A percentile compares a stretch with the other conserved stretches of the same genome.
Evolutionary conservation across 768 basidiomycete species (phyloP).

Genomic region (Russula earlei): DNA sequence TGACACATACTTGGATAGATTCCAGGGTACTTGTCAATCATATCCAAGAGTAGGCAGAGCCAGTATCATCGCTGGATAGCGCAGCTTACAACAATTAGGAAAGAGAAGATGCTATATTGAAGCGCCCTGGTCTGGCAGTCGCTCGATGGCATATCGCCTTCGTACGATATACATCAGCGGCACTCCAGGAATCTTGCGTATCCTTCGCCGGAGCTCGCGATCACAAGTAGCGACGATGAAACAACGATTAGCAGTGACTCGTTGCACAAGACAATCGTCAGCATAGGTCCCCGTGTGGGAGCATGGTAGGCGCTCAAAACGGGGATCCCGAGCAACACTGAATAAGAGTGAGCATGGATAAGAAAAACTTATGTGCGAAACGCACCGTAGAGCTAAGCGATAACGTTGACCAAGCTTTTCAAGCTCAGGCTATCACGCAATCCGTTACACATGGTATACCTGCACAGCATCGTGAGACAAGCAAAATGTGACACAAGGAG

Average conservation of each 20-base stretch:
- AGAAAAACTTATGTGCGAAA: constrained; percentile 16
- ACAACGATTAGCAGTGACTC: constrained; percentile 90
- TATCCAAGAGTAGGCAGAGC: neutral
- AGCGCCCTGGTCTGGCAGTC: constrained; percentile 88
- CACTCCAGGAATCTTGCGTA: constrained; percentile 87
- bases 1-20: too few species aligned
- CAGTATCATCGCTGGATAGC: neutral
- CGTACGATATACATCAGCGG: constrained; percentile 97
- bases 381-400: constrained; percentile 86
- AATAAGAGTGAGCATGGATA: neutral
- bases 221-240: constrained; percentile 98
- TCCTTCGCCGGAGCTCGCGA: constrained; percentile 82
- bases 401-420: constrained; percentile 97
- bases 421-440: constrained; percentile 95
- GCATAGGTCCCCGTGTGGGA: constrained; percentile 96
- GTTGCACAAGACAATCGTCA: constrained; percentile 95
- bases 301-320: constrained; percentile 90
- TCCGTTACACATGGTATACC: constrained; percentile 99
- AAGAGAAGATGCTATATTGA: constrained; percentile 29
- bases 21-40: neutral
- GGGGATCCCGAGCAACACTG: constrained; percentile 93
- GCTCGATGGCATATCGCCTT: constrained; percentile 87
- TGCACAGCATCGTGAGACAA: constrained; percentile 27
- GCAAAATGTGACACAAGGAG: constrained; percentile 5
- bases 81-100: neutral